Conservation (phyloP, 2,329 filamentous ascomycete genomes). For the Xylariaceae sp. region DNA sequence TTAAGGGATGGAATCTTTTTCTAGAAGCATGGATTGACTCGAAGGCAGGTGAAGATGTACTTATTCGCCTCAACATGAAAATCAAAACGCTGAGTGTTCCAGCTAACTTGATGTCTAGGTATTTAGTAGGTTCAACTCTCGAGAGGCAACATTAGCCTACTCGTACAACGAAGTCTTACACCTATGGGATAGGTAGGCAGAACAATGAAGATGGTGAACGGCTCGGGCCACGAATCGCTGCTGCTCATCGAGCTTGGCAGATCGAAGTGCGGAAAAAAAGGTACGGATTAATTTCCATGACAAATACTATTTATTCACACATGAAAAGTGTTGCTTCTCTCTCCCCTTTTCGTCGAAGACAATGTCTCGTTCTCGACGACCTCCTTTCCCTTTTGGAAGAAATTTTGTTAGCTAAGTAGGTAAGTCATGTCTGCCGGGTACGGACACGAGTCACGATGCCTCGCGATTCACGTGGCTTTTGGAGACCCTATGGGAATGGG, state of each 20-base stretch:
- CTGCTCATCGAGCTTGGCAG: neutral
- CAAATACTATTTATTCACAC: neutral
- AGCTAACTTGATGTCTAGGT: neutral
- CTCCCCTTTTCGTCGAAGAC: neutral
- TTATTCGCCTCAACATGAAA: constrained; percentile 27
- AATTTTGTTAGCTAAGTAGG: neutral
- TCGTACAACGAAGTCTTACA: no score
- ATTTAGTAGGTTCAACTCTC: neutral
- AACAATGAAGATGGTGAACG: neutral
- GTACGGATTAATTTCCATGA: neutral
- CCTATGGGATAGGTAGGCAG: neutral
- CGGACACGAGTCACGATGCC: neutral
- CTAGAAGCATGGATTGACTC: neutral
- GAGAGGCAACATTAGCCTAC: neutral
- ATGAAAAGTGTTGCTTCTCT: neutral
- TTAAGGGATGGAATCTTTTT: neutral
- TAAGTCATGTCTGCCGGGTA: neutral
- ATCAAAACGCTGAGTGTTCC: constrained; percentile 12
- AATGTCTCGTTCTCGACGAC: neutral
- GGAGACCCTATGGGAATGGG: neutral
- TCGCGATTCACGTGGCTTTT: neutral
- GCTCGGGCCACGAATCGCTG: constrained; percentile 10
- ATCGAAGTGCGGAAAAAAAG: neutral
- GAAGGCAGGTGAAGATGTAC: neutral
- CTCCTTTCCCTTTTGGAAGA: neutral